Conservation (phyloP, 2,329 filamentous ascomycete species). For the Xylariaceae sp. region DNA sequence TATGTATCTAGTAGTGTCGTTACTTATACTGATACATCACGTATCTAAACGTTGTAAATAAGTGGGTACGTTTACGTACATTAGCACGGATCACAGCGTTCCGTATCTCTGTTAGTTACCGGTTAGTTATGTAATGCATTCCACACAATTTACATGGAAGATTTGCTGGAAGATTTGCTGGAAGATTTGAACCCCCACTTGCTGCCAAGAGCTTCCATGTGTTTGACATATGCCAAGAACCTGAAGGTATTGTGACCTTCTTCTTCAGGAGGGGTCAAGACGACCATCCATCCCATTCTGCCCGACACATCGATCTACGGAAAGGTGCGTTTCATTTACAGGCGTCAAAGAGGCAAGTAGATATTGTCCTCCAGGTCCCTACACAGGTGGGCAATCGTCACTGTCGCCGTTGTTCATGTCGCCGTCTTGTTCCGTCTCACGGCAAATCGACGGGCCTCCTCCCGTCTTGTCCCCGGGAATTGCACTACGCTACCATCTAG, state of each 20-base stretch:
- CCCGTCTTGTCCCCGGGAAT: conserved; percentile 7
- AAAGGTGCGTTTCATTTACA: neutral
- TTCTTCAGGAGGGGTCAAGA: neutral
- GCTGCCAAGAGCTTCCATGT: conserved; percentile 12
- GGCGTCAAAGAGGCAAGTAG: neutral
- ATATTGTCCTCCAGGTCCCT: neutral
- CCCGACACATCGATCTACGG: neutral
- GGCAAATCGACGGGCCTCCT: conserved; percentile 8
- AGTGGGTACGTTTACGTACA: too few relatives aligned
- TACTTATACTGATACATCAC: too few relatives aligned
- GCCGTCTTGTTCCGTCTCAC: conserved; percentile 8
- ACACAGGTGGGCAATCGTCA: neutral
- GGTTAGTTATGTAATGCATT: too few relatives aligned
- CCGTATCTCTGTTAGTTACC: too few relatives aligned
- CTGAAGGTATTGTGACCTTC: neutral
- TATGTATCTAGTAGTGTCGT: too few relatives aligned
- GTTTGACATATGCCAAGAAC: conserved; percentile 16
- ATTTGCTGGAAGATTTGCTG: too few relatives aligned
- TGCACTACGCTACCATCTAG: conserved; percentile 17
- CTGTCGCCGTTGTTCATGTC: neutral
- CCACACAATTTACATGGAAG: neutral
- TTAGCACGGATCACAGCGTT: too few relatives aligned
- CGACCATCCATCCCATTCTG: neutral
- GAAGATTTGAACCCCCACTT: conserved; percentile 7
- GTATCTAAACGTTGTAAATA: too few relatives aligned